phyloP scores from a whole-genome alignment of 2,329 filamentous ascomycete genomes.

The Sarocladium oryzae region DNA sequence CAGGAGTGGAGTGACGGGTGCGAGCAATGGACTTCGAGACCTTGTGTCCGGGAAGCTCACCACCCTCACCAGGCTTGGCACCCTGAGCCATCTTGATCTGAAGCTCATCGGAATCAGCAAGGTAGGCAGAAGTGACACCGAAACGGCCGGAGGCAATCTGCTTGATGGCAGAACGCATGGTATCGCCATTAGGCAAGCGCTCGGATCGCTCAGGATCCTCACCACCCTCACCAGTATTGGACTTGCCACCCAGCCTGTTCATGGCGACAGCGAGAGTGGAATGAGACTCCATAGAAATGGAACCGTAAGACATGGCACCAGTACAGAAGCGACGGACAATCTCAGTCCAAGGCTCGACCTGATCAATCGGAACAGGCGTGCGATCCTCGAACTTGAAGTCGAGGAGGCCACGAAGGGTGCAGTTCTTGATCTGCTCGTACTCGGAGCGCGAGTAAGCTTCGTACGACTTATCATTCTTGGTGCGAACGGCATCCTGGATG shows the following conservation, averaged over 20 bases:
- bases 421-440: slow-evolving; percentile 95
- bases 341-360: slow-evolving; percentile 97
- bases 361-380: slow-evolving; percentile 82
- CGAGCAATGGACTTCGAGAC: slow-evolving; percentile 90
- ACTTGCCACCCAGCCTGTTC: slow-evolving; percentile 94
- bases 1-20: slow-evolving; percentile 91
- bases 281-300: slow-evolving; percentile 97
- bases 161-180: slow-evolving; percentile 96
- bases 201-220: slow-evolving; percentile 89
- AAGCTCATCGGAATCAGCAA: slow-evolving; percentile 90
- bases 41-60: slow-evolving; percentile 95
- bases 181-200: slow-evolving; percentile 83
- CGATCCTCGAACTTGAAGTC: slow-evolving; percentile 94
- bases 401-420: slow-evolving; percentile 86
- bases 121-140: slow-evolving; percentile 89
- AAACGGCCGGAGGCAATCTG: slow-evolving; percentile 95
- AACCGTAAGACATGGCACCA: slow-evolving; percentile 97
- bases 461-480: slow-evolving; percentile 98
- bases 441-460: slow-evolving; percentile 90
- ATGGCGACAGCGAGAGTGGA: slow-evolving; percentile 93
- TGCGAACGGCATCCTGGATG: slow-evolving; percentile 91
- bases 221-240: slow-evolving; percentile 95
- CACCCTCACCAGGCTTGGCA: slow-evolving; percentile 95
- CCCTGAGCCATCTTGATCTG: slow-evolving; percentile 99
- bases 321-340: slow-evolving; percentile 96